These are phyloP conservation scores for Westerdykella aurantiaca DNA, from an alignment of 2,329 filamentous ascomycete species.

Conservation along the genomic window DNA sequence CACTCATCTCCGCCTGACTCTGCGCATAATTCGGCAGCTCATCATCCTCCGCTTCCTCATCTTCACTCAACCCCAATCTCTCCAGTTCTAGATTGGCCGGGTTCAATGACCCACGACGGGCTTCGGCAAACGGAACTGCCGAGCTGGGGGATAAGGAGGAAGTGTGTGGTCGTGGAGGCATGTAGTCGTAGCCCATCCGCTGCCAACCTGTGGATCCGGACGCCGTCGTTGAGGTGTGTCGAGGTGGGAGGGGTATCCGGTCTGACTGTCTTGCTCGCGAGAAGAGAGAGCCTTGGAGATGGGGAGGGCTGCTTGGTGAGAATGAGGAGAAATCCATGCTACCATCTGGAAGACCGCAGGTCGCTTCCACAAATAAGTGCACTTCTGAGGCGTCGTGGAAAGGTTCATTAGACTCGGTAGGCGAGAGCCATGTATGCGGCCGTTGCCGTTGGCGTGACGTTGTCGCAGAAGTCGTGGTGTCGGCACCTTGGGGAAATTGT, in stretches of 20 bases:
- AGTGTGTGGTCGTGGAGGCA: constrained; percentile 3
- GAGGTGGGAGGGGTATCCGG: constrained; percentile 22
- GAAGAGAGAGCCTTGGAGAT: constrained; percentile 32
- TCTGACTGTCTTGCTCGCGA: constrained; percentile 18
- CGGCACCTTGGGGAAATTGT: constrained; percentile 19
- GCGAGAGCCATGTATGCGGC: constrained; percentile 32
- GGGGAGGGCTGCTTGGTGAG: constrained; percentile 27
- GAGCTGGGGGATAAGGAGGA: constrained; percentile 11
- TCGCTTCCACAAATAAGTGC: constrained; percentile 38
- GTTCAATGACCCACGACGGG: not conserved
- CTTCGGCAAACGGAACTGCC: constrained; percentile 7
- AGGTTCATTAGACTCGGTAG: constrained; percentile 19
- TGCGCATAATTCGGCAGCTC: constrained; percentile 45
- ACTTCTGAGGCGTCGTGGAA: constrained; percentile 34
- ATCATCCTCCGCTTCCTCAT: constrained; percentile 29
- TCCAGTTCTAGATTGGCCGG: constrained; percentile 26
- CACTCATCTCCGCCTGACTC: constrained; percentile 44
- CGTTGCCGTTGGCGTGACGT: constrained; percentile 21
- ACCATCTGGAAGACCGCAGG: constrained; percentile 26
- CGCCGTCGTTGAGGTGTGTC: constrained; percentile 11
- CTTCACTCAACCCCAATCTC: constrained; percentile 22
- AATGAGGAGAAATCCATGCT: constrained; percentile 19
- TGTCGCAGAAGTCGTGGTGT: constrained; percentile 11
- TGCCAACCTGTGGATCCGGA: constrained; percentile 20
- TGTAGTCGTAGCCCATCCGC: constrained; percentile 18